A percentile compares a stretch with the other conserved stretches of the same genome.
phyloP scores from a whole-genome alignment of 2,329 filamentous ascomycete genomes.

The Moelleriella libera region DNA sequence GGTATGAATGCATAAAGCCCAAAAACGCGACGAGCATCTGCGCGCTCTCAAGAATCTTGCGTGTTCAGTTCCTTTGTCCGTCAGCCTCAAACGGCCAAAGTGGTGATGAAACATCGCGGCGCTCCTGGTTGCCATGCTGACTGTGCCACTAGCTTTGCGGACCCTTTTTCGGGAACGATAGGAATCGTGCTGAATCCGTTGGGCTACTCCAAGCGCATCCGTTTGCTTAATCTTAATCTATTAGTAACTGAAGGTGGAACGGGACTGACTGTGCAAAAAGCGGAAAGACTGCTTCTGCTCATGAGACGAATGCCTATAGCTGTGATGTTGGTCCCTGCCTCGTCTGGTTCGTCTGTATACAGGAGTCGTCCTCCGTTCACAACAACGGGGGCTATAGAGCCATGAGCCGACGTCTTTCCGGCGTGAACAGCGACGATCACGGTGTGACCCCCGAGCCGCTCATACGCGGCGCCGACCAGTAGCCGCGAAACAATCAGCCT shows the following conservation, averaged over 20 bases:
- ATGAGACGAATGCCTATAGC: too few species aligned
- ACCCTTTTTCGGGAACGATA: not conserved
- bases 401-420: not conserved
- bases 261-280: not conserved
- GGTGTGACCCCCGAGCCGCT: not conserved
- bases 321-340: too few species aligned
- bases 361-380: too few species aligned
- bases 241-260: not conserved
- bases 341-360: too few species aligned
- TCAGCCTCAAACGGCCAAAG: constrained; percentile 1
- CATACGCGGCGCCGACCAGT: not conserved
- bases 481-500: not conserved
- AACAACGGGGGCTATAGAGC: not conserved
- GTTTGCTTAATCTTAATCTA: not conserved
- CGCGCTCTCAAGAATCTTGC: not conserved
- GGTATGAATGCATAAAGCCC: not conserved
- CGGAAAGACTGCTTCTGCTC: not conserved
- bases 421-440: not conserved
- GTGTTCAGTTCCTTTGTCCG: not conserved
- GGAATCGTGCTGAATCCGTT: not conserved
- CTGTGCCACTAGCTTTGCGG: not conserved
- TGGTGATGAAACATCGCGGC: not conserved
- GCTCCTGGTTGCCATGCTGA: not conserved
- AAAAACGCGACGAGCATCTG: too few species aligned
- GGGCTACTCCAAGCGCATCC: not conserved